Evolutionary conservation across 192 early-diverging fungal genomes (phyloP).

Genomic region (Fimicolochytrium jonesii): DNA sequence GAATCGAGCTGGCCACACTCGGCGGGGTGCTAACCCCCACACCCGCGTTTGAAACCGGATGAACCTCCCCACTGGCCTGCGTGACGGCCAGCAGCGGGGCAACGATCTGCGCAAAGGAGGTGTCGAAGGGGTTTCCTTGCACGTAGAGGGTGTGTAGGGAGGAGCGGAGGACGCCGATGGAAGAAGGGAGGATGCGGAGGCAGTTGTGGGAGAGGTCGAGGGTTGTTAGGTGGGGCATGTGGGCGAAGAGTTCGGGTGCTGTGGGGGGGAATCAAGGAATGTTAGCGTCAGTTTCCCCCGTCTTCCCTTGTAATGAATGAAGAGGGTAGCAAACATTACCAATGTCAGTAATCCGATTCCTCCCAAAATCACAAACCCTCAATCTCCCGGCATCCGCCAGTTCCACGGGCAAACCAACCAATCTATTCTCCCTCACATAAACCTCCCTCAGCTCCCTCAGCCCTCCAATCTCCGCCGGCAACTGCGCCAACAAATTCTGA

Average conservation of each 20-base stretch:
- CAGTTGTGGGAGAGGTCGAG: conserved; percentile 37
- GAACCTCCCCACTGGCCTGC: no score
- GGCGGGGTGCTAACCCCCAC: no score
- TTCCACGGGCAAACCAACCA: conserved; percentile 31
- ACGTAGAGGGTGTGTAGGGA: conserved; percentile 12
- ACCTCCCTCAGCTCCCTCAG: conserved; percentile 31
- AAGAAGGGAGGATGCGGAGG: conserved; percentile 36
- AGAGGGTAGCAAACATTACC: no score
- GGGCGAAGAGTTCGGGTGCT: conserved; percentile 15
- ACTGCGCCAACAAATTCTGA: conserved; percentile 28
- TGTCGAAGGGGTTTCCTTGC: conserved; percentile 24
- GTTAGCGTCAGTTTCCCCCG: no score
- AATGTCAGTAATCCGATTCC: conserved; percentile 27
- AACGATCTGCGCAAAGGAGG: neutral
- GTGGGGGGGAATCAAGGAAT: neutral
- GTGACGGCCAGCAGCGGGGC: conserved; percentile 7
- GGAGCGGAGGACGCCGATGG: conserved; percentile 35
- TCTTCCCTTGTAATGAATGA: no score
- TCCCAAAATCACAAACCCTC: conserved; percentile 33
- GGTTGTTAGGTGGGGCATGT: conserved; percentile 20
- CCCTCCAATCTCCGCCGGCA: conserved; percentile 27
- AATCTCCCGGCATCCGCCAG: conserved; percentile 18
- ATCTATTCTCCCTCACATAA: conserved; percentile 29
- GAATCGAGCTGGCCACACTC: no score
- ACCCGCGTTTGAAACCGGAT: no score